Base-by-base conservation (phyloP, 2,329 filamentous ascomycete genomes). In the Fonsecaea nubica region DNA sequence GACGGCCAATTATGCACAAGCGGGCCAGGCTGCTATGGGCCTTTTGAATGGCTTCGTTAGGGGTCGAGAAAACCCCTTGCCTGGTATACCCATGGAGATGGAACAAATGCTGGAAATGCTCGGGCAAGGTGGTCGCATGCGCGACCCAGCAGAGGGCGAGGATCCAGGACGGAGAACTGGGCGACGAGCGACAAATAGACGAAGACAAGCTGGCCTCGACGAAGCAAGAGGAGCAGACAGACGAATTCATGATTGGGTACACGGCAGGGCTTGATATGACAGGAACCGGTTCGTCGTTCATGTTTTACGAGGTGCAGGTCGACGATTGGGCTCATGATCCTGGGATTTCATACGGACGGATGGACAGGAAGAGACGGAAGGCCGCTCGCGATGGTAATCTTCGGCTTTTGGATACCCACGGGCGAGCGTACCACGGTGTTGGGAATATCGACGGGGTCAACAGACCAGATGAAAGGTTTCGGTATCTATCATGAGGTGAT, bases 151-250 rank as follows among this genome's bases (percentile, higher is more conserved):
- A 8, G 65, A 66, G 54, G 54, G 63, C 18, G 36, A 18, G 33
- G 40, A 48, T 15, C 33, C 42, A 42, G 54, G n/a, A 6, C 54
- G 62, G 33, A 36, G 64, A 52, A 18, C 53, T n/a, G 53, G 53
- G 13, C 63, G 66, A 63, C 52, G 60, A 45, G 56, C 35, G 9
- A 58, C 55, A 18, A 57, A 40, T 12, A 59, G 67, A 35, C 58
- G 84, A 84, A 78, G 75, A 30, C 45, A 32, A 6, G 58, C 40
- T 32, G 55, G 38, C 7, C 73, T 63, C 80, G 57, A 69, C 66
- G 45, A 76, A 63, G 77, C 86, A 86, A 76, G 80, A 79, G 72
- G 54, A 21, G 58, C 64, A 48, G 57, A 66, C 48, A 64, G 68
- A 15, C 63, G 67, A 8, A 62, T 70, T 45, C 65, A 65, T 25